Percentiles rank a stretch among this genome's conserved stretches.
phyloP scores from a whole-genome alignment of 176 grass and related monocot genomes.

The Musa acuminata region DNA sequence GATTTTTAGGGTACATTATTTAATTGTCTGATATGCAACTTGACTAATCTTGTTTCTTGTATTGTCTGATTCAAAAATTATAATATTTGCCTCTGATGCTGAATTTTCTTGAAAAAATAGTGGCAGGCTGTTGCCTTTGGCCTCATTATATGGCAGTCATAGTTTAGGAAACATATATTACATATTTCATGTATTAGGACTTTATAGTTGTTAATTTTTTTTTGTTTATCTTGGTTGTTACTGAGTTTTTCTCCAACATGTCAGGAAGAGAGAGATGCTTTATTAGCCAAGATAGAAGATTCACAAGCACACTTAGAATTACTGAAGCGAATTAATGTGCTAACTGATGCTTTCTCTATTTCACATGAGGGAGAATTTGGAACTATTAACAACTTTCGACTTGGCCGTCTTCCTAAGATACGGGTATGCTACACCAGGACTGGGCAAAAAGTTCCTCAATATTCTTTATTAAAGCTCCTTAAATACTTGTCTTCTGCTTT shows the following conservation, averaged over 20 bases:
- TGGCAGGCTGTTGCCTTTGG: neutral
- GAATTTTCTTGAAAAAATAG: neutral
- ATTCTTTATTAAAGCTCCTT: too few species aligned
- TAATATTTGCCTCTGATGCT: neutral
- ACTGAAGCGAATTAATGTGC: slow-evolving; percentile 74
- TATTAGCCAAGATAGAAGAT: slow-evolving; percentile 92
- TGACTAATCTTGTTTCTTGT: neutral
- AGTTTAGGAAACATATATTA: neutral
- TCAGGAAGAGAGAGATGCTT: slow-evolving; percentile 92
- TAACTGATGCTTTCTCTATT: slow-evolving; percentile 88
- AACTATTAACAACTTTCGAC: slow-evolving; percentile 88
- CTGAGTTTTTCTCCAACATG: neutral
- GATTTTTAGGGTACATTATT: neutral
- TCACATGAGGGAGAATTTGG: slow-evolving; percentile 85
- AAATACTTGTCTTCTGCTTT: too few species aligned
- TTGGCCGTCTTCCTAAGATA: slow-evolving; percentile 63
- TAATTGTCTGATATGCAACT: neutral
- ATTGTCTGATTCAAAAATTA: neutral
- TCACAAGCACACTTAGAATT: slow-evolving; percentile 82
- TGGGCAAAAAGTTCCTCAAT: neutral
- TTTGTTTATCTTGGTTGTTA: neutral
- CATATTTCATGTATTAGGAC: neutral
- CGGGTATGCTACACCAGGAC: slow-evolving; percentile 32
- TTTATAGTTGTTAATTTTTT: neutral
- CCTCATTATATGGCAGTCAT: neutral